Percentiles rank a stretch among this genome's conserved stretches.
phyloP scores from a whole-genome alignment of 345 rosid species.

The Balakata baccata region DNA sequence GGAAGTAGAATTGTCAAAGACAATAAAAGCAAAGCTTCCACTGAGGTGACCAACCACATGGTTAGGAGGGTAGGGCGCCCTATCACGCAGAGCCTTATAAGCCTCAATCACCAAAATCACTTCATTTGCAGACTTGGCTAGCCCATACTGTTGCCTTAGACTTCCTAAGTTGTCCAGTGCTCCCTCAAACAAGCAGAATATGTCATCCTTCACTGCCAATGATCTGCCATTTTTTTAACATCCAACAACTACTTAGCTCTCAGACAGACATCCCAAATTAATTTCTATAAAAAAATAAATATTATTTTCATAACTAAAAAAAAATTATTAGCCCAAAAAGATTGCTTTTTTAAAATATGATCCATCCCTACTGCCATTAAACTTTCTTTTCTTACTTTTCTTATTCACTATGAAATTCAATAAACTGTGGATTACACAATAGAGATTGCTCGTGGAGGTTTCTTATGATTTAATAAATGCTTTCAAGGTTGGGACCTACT shows the following conservation, averaged over 20 bases:
- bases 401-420: no score
- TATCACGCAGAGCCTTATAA: constrained; percentile 93
- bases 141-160: constrained; percentile 86
- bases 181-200: constrained; percentile 95
- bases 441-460: no score
- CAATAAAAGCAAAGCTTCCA: constrained; percentile 82
- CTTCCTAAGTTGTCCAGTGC: constrained; percentile 90
- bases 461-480: no score
- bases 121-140: constrained; percentile 80
- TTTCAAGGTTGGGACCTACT: no score
- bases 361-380: no score
- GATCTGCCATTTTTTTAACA: constrained; percentile 43
- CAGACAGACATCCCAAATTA: no score
- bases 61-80: constrained; percentile 93
- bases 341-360: no score
- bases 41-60: constrained; percentile 84
- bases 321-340: no score
- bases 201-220: constrained; percentile 89
- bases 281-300: no score
- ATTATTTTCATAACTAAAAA: no score
- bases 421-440: no score
- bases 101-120: constrained; percentile 87
- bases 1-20: constrained; percentile 81
- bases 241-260: not conserved
- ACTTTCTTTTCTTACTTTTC: no score